Conservation (phyloP, 2,329 filamentous ascomycete genomes). For the Cladophialophora carrionii region DNA sequence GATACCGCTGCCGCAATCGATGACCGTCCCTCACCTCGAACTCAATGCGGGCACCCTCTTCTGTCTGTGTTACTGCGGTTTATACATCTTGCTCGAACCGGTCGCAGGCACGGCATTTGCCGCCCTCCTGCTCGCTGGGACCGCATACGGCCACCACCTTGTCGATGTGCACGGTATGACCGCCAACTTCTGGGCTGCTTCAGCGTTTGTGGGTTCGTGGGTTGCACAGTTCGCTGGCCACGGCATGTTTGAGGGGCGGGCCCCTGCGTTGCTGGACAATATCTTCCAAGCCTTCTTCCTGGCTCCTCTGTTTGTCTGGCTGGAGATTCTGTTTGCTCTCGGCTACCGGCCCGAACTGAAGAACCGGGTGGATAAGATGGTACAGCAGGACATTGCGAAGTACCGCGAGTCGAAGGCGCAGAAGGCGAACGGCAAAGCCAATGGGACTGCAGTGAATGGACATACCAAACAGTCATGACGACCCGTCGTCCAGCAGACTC, state of each 20-base stretch:
- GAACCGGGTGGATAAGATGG: constrained; percentile 73
- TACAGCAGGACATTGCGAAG: constrained; percentile 76
- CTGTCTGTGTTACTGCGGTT: constrained; percentile 67
- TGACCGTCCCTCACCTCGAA: constrained; percentile 61
- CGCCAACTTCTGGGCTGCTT: constrained; percentile 68
- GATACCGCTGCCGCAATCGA: constrained; percentile 57
- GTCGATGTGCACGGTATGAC: constrained; percentile 64
- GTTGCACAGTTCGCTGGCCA: constrained; percentile 90
- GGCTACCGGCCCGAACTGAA: constrained; percentile 90
- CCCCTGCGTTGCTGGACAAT: constrained; percentile 88
- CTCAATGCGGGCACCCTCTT: constrained; percentile 63
- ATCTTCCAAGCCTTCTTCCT: constrained; percentile 88
- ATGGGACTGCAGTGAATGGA: constrained; percentile 35
- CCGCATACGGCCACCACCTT: constrained; percentile 76
- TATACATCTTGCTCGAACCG: constrained; percentile 92
- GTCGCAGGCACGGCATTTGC: constrained; percentile 81
- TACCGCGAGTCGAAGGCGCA: constrained; percentile 63
- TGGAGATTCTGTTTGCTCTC: constrained; percentile 86
- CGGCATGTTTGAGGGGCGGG: constrained; percentile 82
- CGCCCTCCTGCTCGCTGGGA: constrained; percentile 72
- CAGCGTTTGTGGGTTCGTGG: constrained; percentile 76
- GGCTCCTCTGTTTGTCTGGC: constrained; percentile 95
- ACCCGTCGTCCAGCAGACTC: background rate
- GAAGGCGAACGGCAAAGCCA: constrained; percentile 36
- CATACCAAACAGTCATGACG: constrained; percentile 36